These are phyloP conservation scores for Populus trichocarpa DNA, from an alignment of 441 rosid species.

Conservation along the genomic window DNA sequence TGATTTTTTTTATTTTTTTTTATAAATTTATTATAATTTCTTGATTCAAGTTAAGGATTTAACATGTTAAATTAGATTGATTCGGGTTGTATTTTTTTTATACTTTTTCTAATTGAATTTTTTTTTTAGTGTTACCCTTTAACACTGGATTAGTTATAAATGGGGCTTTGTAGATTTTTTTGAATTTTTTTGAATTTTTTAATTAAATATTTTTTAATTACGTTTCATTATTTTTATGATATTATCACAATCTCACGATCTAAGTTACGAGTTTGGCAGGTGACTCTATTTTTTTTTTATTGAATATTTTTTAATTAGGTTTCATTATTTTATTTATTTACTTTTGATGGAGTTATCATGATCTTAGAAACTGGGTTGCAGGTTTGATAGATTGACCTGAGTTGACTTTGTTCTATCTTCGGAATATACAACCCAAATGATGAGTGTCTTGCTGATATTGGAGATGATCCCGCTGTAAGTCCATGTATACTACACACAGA, in stretches of 20 bases:
- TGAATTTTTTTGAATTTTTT: no score
- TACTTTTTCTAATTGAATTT: no score
- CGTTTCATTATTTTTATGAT: no score
- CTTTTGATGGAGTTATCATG: accelerated
- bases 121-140: accelerated
- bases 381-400: accelerated
- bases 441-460: slow-evolving; percentile 71
- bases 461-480: slow-evolving; percentile 57
- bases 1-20: no score
- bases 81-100: accelerated
- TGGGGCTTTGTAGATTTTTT: accelerated
- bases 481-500: not conserved
- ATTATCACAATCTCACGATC: accelerated
- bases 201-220: no score
- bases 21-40: no score
- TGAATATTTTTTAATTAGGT: no score
- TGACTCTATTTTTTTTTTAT: no score
- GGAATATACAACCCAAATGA: slow-evolving; percentile 90
- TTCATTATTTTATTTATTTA: no score
- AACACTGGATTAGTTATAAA: no score
- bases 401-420: slow-evolving; percentile 54
- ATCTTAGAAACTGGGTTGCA: accelerated
- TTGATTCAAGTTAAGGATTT: no score
- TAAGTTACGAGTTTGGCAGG: accelerated
- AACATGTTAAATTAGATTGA: no score